phyloP scores from a whole-genome alignment of 2,329 filamentous ascomycete species.

The Oidium heveae region DNA sequence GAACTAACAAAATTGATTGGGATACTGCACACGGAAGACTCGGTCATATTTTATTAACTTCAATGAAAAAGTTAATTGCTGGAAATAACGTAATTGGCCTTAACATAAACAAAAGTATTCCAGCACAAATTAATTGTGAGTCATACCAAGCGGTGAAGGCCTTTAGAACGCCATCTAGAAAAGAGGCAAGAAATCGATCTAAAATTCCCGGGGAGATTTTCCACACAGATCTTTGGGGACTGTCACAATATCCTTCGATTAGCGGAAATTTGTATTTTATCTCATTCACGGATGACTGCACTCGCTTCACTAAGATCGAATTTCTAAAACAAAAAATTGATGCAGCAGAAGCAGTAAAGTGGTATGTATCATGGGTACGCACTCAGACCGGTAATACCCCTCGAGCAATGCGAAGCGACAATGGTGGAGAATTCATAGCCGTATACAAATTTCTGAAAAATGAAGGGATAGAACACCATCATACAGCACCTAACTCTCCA shows the following conservation, averaged over 20 bases:
- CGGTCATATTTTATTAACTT: too few relatives aligned
- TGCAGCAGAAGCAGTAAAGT: neutral
- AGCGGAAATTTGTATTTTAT: neutral
- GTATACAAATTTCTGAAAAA: neutral
- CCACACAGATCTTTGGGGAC: too few relatives aligned
- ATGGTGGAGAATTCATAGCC: neutral
- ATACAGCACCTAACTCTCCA: neutral
- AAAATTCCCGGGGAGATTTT: too few relatives aligned
- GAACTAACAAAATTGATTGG: too few relatives aligned
- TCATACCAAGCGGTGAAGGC: too few relatives aligned
- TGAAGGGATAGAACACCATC: neutral
- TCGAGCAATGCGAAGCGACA: neutral
- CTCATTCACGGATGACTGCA: neutral
- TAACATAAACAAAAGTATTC: too few relatives aligned
- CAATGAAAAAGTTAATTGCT: neutral
- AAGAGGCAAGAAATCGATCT: too few relatives aligned
- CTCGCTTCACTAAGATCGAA: neutral
- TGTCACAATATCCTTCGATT: too few relatives aligned
- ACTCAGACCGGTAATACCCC: neutral
- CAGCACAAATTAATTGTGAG: too few relatives aligned
- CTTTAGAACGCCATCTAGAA: too few relatives aligned
- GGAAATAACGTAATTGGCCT: neutral
- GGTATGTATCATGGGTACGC: neutral
- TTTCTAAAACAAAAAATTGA: neutral
- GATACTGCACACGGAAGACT: too few relatives aligned